Evolutionary conservation across 495 filamentous ascomycete species (phyloP), one percentile per base, ranked within the genome.

Genomic region (Pyronema omphalodes): DNA sequence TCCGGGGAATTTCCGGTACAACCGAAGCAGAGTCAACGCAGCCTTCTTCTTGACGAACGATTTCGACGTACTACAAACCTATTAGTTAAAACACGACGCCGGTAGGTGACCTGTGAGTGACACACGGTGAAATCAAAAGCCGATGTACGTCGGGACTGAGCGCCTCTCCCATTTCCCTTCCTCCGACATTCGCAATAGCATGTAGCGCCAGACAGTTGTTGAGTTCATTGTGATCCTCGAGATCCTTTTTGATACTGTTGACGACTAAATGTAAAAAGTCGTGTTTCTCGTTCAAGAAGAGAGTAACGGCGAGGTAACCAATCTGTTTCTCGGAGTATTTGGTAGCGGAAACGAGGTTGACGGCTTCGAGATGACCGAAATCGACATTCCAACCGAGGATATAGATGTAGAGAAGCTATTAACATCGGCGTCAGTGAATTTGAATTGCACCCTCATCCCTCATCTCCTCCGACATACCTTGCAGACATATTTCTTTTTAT

Each of bases 401-500:
- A 67, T 99, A 99, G 60, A 99, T 95, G 65, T 99, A 99, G 44
- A 99, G 77, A 58, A 99, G 76, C 79, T 83, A 58, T 41, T 29
- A 2, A 9, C 17, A 47, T 9, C 9, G 19, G 1, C 11, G 48
- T 51, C 18, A 51, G 44, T 23, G 44, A 19, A 17, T 7, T 15
- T 15, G 43, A n/a, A 29, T 29, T 29, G 23, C 23, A 5, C 23
- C 23, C 23, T 29, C 5, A 29, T 29, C 23, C 23, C 23, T 29
- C 39, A 43, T 43, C 17, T 2, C 12, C 39, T 51, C 11, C 29
- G 12, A n/a, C 7, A 45, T 71, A 82, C 80, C 75, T 98, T 98
- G 83, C 93, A 99, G 44, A 99, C 93, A 66, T 99, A 99, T 84
- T 99, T 99, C 76, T 99, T 99, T 76, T 93, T 94, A 69, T 94